Conservation (phyloP, 495 filamentous ascomycete genomes). For the Aspergillus heteromorphus region DNA sequence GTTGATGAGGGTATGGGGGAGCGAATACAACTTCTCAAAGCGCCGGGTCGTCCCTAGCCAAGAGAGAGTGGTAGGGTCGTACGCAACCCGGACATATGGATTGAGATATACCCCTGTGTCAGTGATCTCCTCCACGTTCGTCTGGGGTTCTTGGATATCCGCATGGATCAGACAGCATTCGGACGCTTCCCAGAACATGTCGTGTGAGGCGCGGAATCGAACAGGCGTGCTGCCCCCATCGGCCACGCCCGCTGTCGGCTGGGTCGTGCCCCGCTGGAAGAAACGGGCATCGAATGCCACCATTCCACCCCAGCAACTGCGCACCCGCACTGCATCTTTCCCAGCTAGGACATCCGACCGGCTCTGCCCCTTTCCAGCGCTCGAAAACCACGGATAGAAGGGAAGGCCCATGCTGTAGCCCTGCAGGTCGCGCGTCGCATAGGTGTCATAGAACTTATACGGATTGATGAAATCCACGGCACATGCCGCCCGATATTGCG, state of each 20-base stretch:
- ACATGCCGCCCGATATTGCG: slow-evolving; percentile 72
- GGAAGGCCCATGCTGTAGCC: slow-evolving; percentile 66
- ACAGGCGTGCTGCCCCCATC: slow-evolving; percentile 30
- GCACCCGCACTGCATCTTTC: slow-evolving; percentile 65
- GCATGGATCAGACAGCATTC: slow-evolving; percentile 78
- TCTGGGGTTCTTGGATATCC: slow-evolving; percentile 50
- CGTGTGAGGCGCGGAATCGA: slow-evolving; percentile 60
- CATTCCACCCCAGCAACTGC: slow-evolving; percentile 80
- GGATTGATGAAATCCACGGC: slow-evolving; percentile 71
- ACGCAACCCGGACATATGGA: slow-evolving; percentile 66
- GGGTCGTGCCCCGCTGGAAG: slow-evolving; percentile 38
- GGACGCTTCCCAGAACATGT: slow-evolving; percentile 68
- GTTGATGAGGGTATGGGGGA: slow-evolving; percentile 51
- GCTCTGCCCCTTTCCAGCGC: slow-evolving; percentile 49
- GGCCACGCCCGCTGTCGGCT: background rate
- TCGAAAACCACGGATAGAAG: slow-evolving; percentile 70
- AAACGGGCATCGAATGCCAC: slow-evolving; percentile 69
- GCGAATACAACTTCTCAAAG: slow-evolving; percentile 54
- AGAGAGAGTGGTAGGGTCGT: slow-evolving; percentile 46
- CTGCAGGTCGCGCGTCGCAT: slow-evolving; percentile 68
- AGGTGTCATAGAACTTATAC: slow-evolving; percentile 79
- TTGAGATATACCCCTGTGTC: slow-evolving; percentile 65
- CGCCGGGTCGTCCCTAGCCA: slow-evolving; percentile 52
- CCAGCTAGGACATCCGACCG: slow-evolving; percentile 55
- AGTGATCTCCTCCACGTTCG: slow-evolving; percentile 30